A percentile compares a stretch with the other conserved stretches of the same genome.
phyloP scores from a whole-genome alignment of 2,329 filamentous ascomycete genomes.

The Xylariomycetidae sp. region DNA sequence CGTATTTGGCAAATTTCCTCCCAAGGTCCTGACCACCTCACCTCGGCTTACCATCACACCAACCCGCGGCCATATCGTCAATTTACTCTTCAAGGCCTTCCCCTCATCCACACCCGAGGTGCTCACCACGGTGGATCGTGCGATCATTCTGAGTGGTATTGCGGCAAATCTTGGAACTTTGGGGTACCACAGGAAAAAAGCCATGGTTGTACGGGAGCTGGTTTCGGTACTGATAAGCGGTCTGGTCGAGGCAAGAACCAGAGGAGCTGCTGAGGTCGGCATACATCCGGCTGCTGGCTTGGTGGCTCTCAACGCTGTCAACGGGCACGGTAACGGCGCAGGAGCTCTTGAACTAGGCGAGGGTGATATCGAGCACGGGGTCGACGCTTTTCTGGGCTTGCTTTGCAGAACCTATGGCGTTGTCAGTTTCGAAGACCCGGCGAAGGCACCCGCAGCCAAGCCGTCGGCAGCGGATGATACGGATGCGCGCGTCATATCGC shows the following conservation, averaged over 20 bases:
- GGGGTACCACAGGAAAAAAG: slow-evolving; percentile 82
- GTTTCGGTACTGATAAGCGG: slow-evolving; percentile 77
- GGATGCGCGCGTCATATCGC: slow-evolving; percentile 45
- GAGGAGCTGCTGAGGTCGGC: slow-evolving; percentile 91
- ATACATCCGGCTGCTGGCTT: slow-evolving; percentile 90
- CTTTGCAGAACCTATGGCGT: slow-evolving; percentile 60
- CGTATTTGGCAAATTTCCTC: slow-evolving; percentile 54
- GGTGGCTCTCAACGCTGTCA: slow-evolving; percentile 58
- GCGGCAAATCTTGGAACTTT: slow-evolving; percentile 76
- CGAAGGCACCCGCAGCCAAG: slow-evolving; percentile 19
- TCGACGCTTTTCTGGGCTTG: slow-evolving; percentile 57
- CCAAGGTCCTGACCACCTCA: slow-evolving; percentile 42
- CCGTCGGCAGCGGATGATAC: slow-evolving; percentile 34
- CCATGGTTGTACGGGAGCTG: slow-evolving; percentile 80
- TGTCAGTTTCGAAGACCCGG: slow-evolving; percentile 40
- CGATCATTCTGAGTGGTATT: slow-evolving; percentile 77
- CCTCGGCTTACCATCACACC: slow-evolving; percentile 51
- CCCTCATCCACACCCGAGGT: slow-evolving; percentile 60
- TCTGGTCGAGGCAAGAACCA: slow-evolving; percentile 82
- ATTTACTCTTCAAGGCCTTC: slow-evolving; percentile 62
- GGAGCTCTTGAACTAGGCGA: slow-evolving; percentile 56
- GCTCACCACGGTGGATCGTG: slow-evolving; percentile 68
- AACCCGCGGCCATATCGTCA: slow-evolving; percentile 57
- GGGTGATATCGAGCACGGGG: slow-evolving; percentile 58
- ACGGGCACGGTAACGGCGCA: slow-evolving; percentile 42